Evolutionary conservation across 257 asterid genomes (phyloP), one percentile per base, ranked within the genome.

Genomic region (Forsythia suspensa): DNA sequence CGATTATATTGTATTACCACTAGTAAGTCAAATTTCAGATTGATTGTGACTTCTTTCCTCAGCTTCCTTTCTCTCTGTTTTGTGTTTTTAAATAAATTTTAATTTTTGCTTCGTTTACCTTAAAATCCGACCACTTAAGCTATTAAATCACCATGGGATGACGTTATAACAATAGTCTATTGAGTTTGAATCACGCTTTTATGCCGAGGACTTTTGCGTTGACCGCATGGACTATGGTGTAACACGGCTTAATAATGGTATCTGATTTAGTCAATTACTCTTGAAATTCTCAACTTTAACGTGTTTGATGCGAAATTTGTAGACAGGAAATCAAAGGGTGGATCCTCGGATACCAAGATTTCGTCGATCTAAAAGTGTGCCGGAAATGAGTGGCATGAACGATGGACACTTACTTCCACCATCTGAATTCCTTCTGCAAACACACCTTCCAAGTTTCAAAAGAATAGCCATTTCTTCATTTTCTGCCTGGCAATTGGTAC

Each of bases 321-420:
- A 72, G 63, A 29, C 7, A 78, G 67, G 51, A 51, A 70, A 77
- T 76, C 81, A 40, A 29, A 81, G 51, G 11, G 46, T 48, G 52
- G 84, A 67, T 70, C 76, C 86, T 6, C 85, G 70, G 70, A 84
- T 84, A 66, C 86, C 78, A 83, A 86, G 92, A 80, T 84, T 70
- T 6, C 96, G 96, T 41, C 86, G 97, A 43, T 84, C 97, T 77
- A 90, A 84, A 85, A 95, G 98, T 79, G 91, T 91, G 63, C 98
- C 98, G 41, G 94, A 90, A 83, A 55, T 84, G 46, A 65, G 70
- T 11, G 83, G 70, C 81, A 75, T 66, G 5, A 76, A 70, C 34
- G 34, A 29, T 57, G 88, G 10, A 36, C 40, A 46, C 70, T 34
- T 83, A 1, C 82, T 20, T 74, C 82, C 80, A 41, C 76, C 37